Evolutionary conservation across 345 rosid species (phyloP), one percentile per base, ranked within the genome.

Genomic region (Citrus cavaleriei): DNA sequence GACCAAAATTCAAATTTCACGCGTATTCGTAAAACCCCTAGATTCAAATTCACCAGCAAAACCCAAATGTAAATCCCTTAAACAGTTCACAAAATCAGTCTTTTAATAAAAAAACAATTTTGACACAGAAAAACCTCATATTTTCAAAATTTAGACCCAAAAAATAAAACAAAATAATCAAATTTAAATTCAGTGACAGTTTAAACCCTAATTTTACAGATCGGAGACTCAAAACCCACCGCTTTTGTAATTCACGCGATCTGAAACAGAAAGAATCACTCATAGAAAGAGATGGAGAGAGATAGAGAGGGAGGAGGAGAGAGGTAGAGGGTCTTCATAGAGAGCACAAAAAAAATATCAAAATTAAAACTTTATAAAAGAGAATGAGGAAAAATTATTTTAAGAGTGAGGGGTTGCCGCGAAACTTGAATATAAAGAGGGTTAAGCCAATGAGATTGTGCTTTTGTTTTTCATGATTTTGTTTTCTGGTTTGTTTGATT

Each of bases 341-440:
- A 78, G 76, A 83, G 81, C 79, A 70, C 13, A 1, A 46, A 46
- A 46, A 82, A 70, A 57, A 63, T 37, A 59, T 27, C 19, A 42
- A 62, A 42, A 62, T 30, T 59, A 54, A 70, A 73, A 25, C 62
- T 84, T 87, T 65, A 18, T 38, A 38, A 75, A 60, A 75, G 80
- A 75, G 79, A 68, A 55, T 25, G 69, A 76, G 76, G 80, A 78
- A 83, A 76, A 58, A 46, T 75, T 74, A 42, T 66, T 65, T 81
- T 70, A 54, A 79, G 68, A 61, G 25, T 42, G 22, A 40, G 79
- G 80, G 72, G 83, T 91, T 93, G 92, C 97, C 97, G 95, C 93
- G 95, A 93, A 93, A 93, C 97, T 93, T 92, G 93, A 92, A 92
- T 85, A 87, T 65, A 85, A 83, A 72, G 86, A 83, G 78, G 22